Evolutionary conservation across 148 eudicot species (phyloP).

Genomic region (Mesembryanthemum crystallinum): DNA sequence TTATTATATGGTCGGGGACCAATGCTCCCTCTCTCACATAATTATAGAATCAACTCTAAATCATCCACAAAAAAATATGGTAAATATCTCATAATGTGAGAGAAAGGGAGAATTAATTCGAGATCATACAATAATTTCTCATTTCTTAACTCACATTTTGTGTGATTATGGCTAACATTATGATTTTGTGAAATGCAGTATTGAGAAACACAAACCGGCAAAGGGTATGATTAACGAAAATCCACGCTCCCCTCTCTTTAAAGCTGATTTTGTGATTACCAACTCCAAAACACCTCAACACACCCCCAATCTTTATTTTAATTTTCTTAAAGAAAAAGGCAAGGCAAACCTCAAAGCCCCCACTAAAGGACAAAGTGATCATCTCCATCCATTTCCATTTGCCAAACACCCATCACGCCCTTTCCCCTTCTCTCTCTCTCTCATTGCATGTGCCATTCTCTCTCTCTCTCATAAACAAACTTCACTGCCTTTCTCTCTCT

Average conservation of each 20-base stretch:
- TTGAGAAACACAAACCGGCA: neutral
- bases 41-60: too few relatives aligned
- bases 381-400: conserved; percentile 14
- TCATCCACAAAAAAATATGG: too few relatives aligned
- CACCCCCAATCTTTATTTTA: too few relatives aligned
- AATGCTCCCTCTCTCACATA: too few relatives aligned
- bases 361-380: conserved; percentile 21
- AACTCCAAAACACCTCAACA: neutral
- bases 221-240: conserved; percentile 20
- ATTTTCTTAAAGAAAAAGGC: too few relatives aligned
- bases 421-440: neutral
- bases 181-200: neutral
- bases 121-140: too few relatives aligned
- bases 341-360: neutral
- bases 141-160: too few relatives aligned
- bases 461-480: neutral
- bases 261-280: conserved; percentile 4
- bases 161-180: neutral
- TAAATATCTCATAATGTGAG: too few relatives aligned
- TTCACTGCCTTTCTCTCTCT: conserved; percentile 4
- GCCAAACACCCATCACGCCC: conserved; percentile 26
- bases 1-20: too few relatives aligned
- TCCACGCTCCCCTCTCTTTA: conserved; percentile 20
- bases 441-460: conserved; percentile 29
- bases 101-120: too few relatives aligned